Evolutionary conservation across 2,329 filamentous ascomycete species (phyloP).

Genomic region (Colletotrichum musicola): DNA sequence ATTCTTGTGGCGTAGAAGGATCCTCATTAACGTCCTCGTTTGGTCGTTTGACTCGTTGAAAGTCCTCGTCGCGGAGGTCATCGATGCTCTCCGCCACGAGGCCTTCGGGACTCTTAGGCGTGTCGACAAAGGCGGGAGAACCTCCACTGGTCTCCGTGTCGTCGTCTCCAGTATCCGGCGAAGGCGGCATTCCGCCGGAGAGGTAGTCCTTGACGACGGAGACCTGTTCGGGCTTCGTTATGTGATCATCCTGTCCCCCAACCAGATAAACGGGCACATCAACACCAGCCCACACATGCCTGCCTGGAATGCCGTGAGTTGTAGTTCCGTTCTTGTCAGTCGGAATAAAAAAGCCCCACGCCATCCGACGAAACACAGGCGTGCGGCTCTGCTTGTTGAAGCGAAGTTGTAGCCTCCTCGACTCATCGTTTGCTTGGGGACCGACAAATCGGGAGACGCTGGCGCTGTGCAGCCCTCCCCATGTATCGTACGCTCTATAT

Average conservation of each 20-base stretch:
- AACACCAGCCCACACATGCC: constrained; percentile 79
- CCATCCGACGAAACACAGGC: constrained; percentile 85
- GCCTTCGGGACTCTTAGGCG: constrained; percentile 46
- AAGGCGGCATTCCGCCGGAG: constrained; percentile 16
- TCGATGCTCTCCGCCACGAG: constrained; percentile 53
- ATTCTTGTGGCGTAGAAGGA: constrained; percentile 61
- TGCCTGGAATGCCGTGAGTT: constrained; percentile 75
- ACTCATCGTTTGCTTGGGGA: constrained; percentile 71
- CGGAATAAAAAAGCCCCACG: constrained; percentile 78
- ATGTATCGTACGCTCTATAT: constrained; percentile 81
- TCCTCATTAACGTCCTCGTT: constrained; percentile 55
- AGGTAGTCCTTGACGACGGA: constrained; percentile 68
- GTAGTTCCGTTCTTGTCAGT: constrained; percentile 65
- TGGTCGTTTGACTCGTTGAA: constrained; percentile 45
- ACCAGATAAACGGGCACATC: constrained; percentile 82
- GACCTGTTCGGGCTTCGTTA: constrained; percentile 80
- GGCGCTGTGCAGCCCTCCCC: constrained; percentile 81
- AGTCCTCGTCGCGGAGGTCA: constrained; percentile 54
- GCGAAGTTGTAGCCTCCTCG: constrained; percentile 75
- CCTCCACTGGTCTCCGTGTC: constrained; percentile 56
- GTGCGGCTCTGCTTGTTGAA: constrained; percentile 89
- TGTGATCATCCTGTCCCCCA: constrained; percentile 79
- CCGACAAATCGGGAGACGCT: constrained; percentile 87
- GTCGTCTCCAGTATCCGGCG: constrained; percentile 36
- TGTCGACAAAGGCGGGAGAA: constrained; percentile 61